A percentile compares a stretch with the other conserved stretches of the same genome.
These are phyloP conservation scores for Penicillium sp. DNA, from an alignment of 2,329 filamentous ascomycete genomes.

Conservation along the genomic window DNA sequence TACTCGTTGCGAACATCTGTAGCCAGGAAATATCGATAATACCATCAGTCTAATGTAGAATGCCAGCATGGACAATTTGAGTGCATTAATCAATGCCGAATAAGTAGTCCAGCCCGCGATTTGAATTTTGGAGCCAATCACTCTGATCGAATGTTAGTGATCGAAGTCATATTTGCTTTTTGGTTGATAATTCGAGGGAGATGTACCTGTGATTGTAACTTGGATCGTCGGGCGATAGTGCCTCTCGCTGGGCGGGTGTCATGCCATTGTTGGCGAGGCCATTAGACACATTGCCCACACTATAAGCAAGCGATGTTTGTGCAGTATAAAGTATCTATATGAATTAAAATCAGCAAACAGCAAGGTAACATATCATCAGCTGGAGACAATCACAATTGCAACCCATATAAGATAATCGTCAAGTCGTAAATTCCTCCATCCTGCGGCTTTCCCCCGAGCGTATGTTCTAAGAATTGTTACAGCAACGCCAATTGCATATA, in stretches of 20 bases:
- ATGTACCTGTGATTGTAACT: conserved; percentile 43
- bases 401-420: conserved; percentile 56
- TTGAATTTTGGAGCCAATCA: conserved; percentile 53
- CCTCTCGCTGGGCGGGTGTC: conserved; percentile 47
- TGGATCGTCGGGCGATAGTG: conserved; percentile 39
- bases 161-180: not conserved
- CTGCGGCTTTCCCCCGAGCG: conserved; percentile 16
- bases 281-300: conserved; percentile 44
- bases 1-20: not conserved
- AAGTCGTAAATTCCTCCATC: conserved; percentile 33
- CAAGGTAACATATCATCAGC: conserved; percentile 4
- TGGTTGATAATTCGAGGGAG: not conserved
- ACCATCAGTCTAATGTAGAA: conserved; percentile 54
- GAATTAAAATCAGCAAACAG: not conserved
- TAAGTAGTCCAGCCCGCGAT: conserved; percentile 54
- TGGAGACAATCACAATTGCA: conserved; percentile 42
- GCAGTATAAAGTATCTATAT: conserved; percentile 48
- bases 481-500: conserved; percentile 25
- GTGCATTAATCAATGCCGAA: conserved; percentile 47
- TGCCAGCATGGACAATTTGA: conserved; percentile 53
- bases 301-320: conserved; percentile 48
- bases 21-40: not conserved
- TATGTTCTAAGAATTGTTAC: conserved; percentile 42
- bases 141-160: conserved; percentile 24
- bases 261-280: conserved; percentile 57